Evolutionary conservation across 441 rosid genomes (phyloP).

Genomic region (Hura crepitans): DNA sequence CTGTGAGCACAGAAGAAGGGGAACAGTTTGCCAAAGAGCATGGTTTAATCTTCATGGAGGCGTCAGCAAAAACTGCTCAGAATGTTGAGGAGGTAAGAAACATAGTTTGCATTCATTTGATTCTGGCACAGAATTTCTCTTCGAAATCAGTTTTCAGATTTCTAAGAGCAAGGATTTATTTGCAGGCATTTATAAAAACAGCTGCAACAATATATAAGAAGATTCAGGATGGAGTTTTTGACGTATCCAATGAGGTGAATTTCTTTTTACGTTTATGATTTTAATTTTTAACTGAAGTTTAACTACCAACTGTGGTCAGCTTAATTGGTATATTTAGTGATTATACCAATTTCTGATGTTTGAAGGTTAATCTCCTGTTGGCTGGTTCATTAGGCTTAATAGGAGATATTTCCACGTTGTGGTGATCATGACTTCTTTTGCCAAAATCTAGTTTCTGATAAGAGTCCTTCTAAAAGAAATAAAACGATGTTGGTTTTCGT

Average conservation of each 20-base stretch:
- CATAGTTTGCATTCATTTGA: not conserved
- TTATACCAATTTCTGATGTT: not conserved
- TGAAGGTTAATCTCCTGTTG: not conserved
- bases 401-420: not conserved
- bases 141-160: not conserved
- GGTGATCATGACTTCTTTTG: not conserved
- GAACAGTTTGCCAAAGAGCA: constrained; percentile 95
- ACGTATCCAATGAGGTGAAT: constrained; percentile 83
- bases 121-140: not conserved
- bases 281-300: not conserved
- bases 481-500: not conserved
- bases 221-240: constrained; percentile 96
- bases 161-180: constrained; percentile 13
- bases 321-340: not conserved
- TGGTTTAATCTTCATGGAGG: constrained; percentile 97
- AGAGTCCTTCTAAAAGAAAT: not conserved
- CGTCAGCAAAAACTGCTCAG: constrained; percentile 97
- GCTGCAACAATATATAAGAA: constrained; percentile 93
- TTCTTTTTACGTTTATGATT: not conserved
- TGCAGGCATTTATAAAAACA: constrained; percentile 89
- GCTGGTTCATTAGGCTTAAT: too few relatives aligned
- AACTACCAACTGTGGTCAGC: not conserved
- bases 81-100: constrained; percentile 84
- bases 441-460: not conserved
- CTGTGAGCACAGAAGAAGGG: constrained; percentile 91